Conservation (phyloP, 768 basidiomycete genomes). For the Polyporus arcularius region DNA sequence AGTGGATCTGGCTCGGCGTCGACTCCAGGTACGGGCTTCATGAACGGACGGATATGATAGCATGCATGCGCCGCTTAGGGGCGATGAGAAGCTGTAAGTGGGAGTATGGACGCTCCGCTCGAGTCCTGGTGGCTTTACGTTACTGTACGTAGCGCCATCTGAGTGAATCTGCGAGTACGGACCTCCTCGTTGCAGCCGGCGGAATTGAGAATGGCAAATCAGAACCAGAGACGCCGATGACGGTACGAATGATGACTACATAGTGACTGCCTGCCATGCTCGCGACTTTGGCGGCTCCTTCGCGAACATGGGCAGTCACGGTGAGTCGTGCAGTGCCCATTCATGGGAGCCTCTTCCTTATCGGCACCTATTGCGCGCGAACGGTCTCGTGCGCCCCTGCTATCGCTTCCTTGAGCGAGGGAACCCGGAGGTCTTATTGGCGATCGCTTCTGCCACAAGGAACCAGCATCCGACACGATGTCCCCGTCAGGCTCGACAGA, state of each 20-base stretch:
- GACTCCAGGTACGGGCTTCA: conserved; percentile 22
- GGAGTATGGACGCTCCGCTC: conserved; percentile 14
- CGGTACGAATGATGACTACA: neutral
- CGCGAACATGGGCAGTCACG: neutral
- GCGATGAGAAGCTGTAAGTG: conserved; percentile 13
- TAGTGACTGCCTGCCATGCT: neutral
- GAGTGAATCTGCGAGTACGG: neutral
- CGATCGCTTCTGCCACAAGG: conserved; percentile 1
- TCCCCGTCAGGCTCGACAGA: conserved; percentile 3
- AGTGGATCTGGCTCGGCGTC: conserved; percentile 21
- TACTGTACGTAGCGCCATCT: conserved; percentile 15
- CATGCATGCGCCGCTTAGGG: conserved; percentile 12
- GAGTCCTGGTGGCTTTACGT: conserved; percentile 3
- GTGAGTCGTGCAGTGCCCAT: conserved; percentile 2
- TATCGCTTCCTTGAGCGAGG: conserved; percentile 1
- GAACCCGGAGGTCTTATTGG: neutral
- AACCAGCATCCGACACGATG: conserved; percentile 10
- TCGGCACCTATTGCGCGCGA: conserved; percentile 1
- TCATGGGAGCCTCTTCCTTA: conserved; percentile 6
- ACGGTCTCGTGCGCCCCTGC: conserved; percentile 5
- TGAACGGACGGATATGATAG: conserved; percentile 17
- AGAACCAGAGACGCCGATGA: conserved; percentile 1
- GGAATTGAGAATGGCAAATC: conserved; percentile 7
- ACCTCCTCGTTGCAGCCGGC: conserved; percentile 4
- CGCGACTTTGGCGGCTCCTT: neutral